Base-by-base conservation (phyloP, 2,329 filamentous ascomycete species). In the Tolypocladium nubicola region DNA sequence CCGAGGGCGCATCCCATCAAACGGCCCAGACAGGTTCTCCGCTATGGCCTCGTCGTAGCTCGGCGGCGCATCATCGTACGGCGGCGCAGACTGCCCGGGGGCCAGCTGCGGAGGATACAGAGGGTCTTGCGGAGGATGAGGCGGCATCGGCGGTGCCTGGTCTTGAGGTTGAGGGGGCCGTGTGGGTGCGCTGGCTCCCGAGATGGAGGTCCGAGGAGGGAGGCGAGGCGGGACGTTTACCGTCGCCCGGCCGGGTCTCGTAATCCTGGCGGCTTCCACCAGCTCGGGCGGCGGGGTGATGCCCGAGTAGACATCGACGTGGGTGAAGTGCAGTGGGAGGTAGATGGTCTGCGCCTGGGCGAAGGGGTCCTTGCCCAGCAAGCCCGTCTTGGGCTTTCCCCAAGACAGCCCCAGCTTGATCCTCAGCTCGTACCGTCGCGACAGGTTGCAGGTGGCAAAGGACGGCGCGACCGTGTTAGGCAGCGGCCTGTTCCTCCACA, bases 1-100 rank as follows among this genome's bases (percentile, higher is more conserved):
- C 64, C 91, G 78, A 33, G 86, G 68, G 45, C 71, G 67, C 60
- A 65, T 61, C 75, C 60, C 88, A 67, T 90, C 82, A 57, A 90
- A 83, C 1, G 90, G 89, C 40, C 83, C 86, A 0, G 76, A 71
- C 60, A 94, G 73, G 58, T 86, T 83, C 62, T 89, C 86, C 8
- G 90, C 91, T 73, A 97, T 86, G 14, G 90, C 91, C 71, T 97
- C 92, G 72, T 96, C 91, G 67, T 97, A 97, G 66, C 90, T 96
- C 9, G 92, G 92, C 21, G 93, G 92, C n/a, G 90, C 89, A 57
- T 94, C 90, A 38, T 90, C 86, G 61, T 82, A 77, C 0, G 70
- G 67, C 21, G 75, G 71, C 1, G 70, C 77, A 10, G 72, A 69
- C 40, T 79, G 77, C n/a, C 69, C 68, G 0, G 70, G 67, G 5